Evolutionary conservation across 306 rosid genomes (phyloP), one percentile per base, ranked within the genome.

Genomic region (Spatholobus suberectus): DNA sequence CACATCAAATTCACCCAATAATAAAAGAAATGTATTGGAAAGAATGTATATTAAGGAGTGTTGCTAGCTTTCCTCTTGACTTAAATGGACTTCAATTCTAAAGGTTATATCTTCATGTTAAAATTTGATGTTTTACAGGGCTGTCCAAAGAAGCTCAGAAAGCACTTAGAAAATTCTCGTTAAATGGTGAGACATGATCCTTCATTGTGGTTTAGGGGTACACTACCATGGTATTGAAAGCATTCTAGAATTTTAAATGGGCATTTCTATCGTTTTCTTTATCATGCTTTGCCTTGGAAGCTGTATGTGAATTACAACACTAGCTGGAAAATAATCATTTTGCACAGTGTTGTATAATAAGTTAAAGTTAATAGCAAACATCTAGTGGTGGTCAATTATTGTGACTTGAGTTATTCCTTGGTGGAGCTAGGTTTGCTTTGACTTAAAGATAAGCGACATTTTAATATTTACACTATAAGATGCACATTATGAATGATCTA

Each of bases 61-160:
- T 4, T 44, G 13, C 8, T 15, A 15, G 4, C 14, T 5, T 44
- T 70, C 37, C 24, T 70, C 38, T 59, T 78, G 70, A 69, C 76
- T 82, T 84, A 32, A 54, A 37, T 34, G 35, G 41, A 29, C 57
- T 80, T 66, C 79, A 63, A 27, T 65, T 79, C 40, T 59, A 69
- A 81, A 83, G 43, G 23, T 79, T 80, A 21, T 51, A 54, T 54
- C 73, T 65, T 75, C 32, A 62, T 35, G 75, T 65, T 73, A 62
- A 59, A 61, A 62, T 35, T 59, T 81, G 54, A 13, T 84, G 67
- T 75, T 26, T 70, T 83, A 55, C 89, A 94, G 99, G 97, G 61
- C 73, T 94, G 79, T 91, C 96, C 76, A 94, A 88, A 82, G 97
- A 94, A 86, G 90, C 90, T 78, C 94, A 82, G 79, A 94, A 89